Evolutionary conservation across 257 asterid species (phyloP), one percentile per base, ranked within the genome.

Genomic region (Solanum etuberosum): DNA sequence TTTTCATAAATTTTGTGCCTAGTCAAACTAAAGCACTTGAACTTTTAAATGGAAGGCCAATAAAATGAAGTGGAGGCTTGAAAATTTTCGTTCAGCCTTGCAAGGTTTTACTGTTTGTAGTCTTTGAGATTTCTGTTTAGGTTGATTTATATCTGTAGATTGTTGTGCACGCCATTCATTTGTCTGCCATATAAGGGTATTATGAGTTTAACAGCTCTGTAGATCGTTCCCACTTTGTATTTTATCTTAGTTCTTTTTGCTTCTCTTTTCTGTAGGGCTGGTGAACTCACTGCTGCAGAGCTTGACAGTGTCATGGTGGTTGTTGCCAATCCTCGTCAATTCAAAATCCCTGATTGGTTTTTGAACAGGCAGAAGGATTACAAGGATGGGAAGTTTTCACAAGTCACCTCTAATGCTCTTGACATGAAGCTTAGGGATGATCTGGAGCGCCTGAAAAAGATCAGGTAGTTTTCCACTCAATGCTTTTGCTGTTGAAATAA

Each of bases 281-380:
- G 86, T 35, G 86, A 83, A 43, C 86, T 83, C 25, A 51, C 73
- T 51, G 74, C 86, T 32, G 86, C 86, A 32, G 86, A 54, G 86
- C 70, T 83, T 38, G 86, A 83, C 77, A 83, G 86, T 65, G 48
- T 83, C 54, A 83, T 83, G 86, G 76, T 83, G 57, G 76, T 83
- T 83, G 86, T 80, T 80, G 85, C 85, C 10, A 80, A 80, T 80
- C 85, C 85, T 31, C 85, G 85, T 80, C 85, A 80, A 80, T 80
- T 80, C 85, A 80, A 80, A 48, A 46, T 80, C 38, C 85, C 85
- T 80, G 85, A 80, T 80, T 65, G 86, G 86, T 80, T 80, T 80
- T 46, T 80, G 67, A 80, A 80, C 15, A 80, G 85, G 85, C 85
- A 80, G 68, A 80, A 80, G 85, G 85, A 80, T 80, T 80, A 80